Conservation (phyloP, 225 moss, liverwort and hornwort genomes). For the Physcomitrium patens region DNA sequence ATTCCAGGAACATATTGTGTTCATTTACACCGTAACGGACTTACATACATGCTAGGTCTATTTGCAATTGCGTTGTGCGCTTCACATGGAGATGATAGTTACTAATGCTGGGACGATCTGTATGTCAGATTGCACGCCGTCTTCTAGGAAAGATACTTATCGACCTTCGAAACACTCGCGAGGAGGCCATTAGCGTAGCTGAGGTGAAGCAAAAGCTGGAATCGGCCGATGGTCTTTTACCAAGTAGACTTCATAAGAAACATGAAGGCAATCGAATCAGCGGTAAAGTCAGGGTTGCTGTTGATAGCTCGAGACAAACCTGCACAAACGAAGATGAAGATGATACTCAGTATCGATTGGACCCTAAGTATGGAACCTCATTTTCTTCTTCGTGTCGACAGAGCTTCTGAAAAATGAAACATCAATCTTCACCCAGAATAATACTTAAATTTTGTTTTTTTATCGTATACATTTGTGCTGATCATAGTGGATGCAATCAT, state of each 20-base stretch:
- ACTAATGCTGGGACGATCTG: constrained; percentile 17
- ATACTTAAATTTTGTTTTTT: not conserved
- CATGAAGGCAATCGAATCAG: constrained; percentile 61
- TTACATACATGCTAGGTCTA: not conserved
- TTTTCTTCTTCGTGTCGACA: not conserved
- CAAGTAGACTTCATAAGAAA: constrained; percentile 56
- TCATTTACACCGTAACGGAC: not conserved
- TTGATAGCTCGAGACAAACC: constrained; percentile 57
- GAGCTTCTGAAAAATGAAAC: not conserved
- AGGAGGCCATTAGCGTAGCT: constrained; percentile 90
- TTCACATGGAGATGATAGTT: not conserved
- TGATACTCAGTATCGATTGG: constrained; percentile 92
- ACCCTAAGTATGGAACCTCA: constrained; percentile 78
- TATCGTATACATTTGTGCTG: constrained; percentile 10
- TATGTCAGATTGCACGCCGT: constrained; percentile 88
- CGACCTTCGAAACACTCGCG: constrained; percentile 95
- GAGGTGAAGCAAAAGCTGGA: constrained; percentile 75
- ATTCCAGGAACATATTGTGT: not conserved
- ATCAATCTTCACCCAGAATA: not conserved
- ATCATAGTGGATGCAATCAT: constrained; percentile 23
- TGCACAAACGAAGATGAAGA: constrained; percentile 84
- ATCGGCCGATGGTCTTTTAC: constrained; percentile 28
- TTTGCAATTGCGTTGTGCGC: not conserved
- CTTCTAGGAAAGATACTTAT: constrained; percentile 96
- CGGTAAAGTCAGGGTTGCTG: constrained; percentile 65